Percentiles rank a stretch among this genome's conserved stretches.
These are phyloP conservation scores for Grosmannia serpens DNA, from an alignment of 2,329 filamentous ascomycete species.

Conservation along the genomic window DNA sequence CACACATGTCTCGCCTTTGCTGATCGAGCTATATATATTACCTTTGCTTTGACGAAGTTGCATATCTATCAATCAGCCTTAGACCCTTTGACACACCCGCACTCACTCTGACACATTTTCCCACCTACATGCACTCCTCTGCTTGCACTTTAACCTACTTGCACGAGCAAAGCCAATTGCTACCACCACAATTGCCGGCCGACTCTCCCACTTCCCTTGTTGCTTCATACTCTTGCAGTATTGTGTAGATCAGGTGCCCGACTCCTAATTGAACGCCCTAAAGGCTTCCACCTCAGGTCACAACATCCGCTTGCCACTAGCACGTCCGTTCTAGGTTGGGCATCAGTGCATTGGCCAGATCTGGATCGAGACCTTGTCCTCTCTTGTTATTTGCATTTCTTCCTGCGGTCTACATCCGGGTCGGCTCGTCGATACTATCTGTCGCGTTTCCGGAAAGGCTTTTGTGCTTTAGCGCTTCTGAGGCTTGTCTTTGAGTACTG, in stretches of 20 bases:
- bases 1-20: slow-evolving; percentile 50
- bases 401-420: neutral
- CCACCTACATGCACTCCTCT: slow-evolving; percentile 14
- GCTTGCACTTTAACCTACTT: neutral
- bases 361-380: neutral
- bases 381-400: neutral
- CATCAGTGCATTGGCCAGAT: neutral
- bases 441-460: neutral
- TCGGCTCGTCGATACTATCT: neutral
- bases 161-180: slow-evolving; percentile 1
- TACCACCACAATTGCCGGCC: neutral
- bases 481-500: no score
- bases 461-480: neutral
- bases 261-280: neutral
- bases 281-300: neutral
- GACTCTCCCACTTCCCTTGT: neutral
- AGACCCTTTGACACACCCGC: slow-evolving; percentile 28
- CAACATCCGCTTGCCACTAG: neutral
- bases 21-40: slow-evolving; percentile 29
- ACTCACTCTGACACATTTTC: slow-evolving; percentile 23
- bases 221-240: no score
- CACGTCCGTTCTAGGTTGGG: neutral
- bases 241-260: neutral
- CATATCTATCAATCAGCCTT: slow-evolving; percentile 4
- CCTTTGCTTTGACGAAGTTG: slow-evolving; percentile 4